Conservation (phyloP, 1,284 basidiomycete species). For the Tilletia horrida region DNA sequence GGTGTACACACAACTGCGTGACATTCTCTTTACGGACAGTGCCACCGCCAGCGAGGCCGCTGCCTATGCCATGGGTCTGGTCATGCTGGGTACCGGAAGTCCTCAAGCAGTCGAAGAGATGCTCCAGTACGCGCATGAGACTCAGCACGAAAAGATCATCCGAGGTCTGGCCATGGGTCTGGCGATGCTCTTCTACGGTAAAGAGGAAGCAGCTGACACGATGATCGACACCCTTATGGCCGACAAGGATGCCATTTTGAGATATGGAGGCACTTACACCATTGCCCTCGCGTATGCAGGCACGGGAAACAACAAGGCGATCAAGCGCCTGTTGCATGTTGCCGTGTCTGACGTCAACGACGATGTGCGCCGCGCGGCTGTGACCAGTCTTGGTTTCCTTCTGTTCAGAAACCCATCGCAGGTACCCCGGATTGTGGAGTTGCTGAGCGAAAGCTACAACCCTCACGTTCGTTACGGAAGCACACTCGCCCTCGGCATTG, state of each 20-base stretch:
- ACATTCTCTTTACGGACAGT: constrained; percentile 52
- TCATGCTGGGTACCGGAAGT: constrained; percentile 53
- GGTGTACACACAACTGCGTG: constrained; percentile 53
- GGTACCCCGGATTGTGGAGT: constrained; percentile 52
- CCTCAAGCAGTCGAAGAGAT: constrained; percentile 53
- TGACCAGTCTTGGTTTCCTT: constrained; percentile 51
- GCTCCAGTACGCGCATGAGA: constrained; percentile 55
- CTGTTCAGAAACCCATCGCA: constrained; percentile 55
- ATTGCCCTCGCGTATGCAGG: constrained; percentile 55
- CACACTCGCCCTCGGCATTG: constrained; percentile 54
- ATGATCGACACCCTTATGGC: constrained; percentile 51
- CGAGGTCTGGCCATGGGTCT: constrained; percentile 54
- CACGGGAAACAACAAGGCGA: constrained; percentile 53
- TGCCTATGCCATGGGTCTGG: constrained; percentile 55
- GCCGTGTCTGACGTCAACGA: constrained; percentile 54
- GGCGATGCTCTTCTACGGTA: constrained; percentile 53
- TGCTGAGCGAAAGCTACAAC: constrained; percentile 55
- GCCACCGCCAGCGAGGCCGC: constrained; percentile 53
- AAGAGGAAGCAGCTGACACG: constrained; percentile 48
- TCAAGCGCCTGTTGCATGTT: constrained; percentile 50
- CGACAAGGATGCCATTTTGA: constrained; percentile 53
- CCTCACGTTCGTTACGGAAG: constrained; percentile 54
- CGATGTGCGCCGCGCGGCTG: constrained; percentile 54
- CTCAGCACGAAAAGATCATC: constrained; percentile 55
- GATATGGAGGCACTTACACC: constrained; percentile 54